phyloP scores from a whole-genome alignment of 2,329 filamentous ascomycete species.

The Neofusicoccum cordaticola region DNA sequence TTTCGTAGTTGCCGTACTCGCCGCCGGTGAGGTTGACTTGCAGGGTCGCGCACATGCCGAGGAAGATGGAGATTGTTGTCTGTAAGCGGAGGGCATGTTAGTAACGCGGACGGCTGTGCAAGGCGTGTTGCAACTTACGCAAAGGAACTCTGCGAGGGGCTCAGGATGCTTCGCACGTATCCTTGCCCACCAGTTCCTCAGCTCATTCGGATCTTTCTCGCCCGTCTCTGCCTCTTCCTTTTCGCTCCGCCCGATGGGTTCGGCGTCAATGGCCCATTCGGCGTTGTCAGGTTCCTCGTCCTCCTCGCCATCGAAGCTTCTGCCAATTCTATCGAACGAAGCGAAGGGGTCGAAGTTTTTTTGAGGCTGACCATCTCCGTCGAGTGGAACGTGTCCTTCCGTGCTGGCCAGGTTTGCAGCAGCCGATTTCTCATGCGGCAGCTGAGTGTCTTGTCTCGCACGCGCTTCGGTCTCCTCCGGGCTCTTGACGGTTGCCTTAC shows the following conservation, averaged over 20 bases:
- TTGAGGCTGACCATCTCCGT: neutral
- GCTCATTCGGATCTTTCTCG: neutral
- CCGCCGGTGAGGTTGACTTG: conserved; percentile 1
- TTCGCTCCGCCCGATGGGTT: conserved; percentile 4
- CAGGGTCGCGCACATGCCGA: conserved; percentile 11
- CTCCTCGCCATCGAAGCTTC: neutral
- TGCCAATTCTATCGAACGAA: neutral
- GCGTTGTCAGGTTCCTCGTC: neutral
- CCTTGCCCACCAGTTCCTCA: conserved; percentile 15
- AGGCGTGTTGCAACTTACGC: neutral
- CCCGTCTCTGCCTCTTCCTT: neutral
- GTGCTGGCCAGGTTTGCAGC: neutral
- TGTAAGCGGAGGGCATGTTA: neutral
- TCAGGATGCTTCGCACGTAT: conserved; percentile 15
- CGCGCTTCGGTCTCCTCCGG: neutral
- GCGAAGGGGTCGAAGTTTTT: neutral
- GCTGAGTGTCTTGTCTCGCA: neutral
- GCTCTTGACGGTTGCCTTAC: neutral
- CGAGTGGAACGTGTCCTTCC: neutral
- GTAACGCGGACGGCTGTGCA: no score
- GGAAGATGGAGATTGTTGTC: conserved; percentile 11
- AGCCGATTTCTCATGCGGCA: neutral
- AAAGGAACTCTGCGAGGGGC: conserved; percentile 12
- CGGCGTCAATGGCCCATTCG: conserved; percentile 11
- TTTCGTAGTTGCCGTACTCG: conserved; percentile 12